phyloP scores from a whole-genome alignment of 805 yeast genomes.

The Saturnispora ahearnii region DNA sequence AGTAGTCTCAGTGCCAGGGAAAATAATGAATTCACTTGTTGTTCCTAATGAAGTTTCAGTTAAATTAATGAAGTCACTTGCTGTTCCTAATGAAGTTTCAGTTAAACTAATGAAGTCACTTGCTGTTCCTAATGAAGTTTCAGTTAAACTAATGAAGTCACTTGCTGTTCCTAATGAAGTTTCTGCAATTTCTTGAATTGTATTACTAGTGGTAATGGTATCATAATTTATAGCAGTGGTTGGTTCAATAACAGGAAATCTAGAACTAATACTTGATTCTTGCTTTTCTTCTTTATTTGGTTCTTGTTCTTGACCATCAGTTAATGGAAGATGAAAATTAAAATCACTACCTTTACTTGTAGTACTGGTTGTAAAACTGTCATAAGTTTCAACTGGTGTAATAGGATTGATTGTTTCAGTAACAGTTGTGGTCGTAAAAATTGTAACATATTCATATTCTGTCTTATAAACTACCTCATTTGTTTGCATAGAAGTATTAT shows the following conservation, averaged over 20 bases:
- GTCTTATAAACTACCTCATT: constrained; percentile 5
- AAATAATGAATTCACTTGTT: not conserved
- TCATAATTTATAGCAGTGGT: not conserved
- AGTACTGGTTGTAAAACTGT: not conserved
- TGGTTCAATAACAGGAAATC: not conserved
- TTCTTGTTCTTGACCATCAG: too few species aligned
- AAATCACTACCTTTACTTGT: too few species aligned
- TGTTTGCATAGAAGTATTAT: not conserved
- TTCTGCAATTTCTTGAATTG: not conserved
- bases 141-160: not conserved
- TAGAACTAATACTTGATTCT: too few species aligned
- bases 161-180: not conserved
- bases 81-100: not conserved
- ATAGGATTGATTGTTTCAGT: constrained; percentile 4
- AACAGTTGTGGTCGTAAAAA: constrained; percentile 12
- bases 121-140: not conserved
- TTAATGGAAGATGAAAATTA: too few species aligned
- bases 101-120: not conserved
- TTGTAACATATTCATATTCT: constrained; percentile 4
- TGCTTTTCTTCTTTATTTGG: too few species aligned
- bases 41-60: not conserved
- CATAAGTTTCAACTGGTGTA: not conserved
- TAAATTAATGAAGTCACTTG: not conserved
- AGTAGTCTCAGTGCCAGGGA: not conserved
- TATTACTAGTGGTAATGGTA: not conserved